Percentiles rank a stretch among this genome's conserved stretches.
Evolutionary conservation across 192 early-diverging fungal species (phyloP).

Genomic region (Chytriomyces hyalinus): DNA sequence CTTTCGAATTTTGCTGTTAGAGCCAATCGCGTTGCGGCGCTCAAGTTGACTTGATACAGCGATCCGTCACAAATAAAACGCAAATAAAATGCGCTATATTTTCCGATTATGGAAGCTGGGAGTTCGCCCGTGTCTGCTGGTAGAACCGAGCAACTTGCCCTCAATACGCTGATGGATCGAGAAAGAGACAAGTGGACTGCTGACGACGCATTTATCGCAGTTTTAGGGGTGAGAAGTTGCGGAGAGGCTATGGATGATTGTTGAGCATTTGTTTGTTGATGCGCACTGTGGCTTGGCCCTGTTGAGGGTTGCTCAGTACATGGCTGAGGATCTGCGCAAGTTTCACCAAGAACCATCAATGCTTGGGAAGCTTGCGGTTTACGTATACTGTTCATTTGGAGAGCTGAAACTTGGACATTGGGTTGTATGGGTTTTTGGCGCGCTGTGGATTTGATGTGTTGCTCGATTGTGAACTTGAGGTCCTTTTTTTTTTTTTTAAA

Average conservation of each 20-base stretch:
- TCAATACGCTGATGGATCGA: neutral
- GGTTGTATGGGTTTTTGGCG: neutral
- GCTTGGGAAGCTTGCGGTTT: neutral
- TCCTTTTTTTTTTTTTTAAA: neutral
- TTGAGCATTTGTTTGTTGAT: no score
- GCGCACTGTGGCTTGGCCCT: no score
- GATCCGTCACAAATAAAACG: slow-evolving; percentile 9
- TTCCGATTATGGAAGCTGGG: neutral
- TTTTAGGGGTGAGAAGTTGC: no score
- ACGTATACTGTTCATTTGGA: neutral
- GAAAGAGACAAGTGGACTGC: neutral
- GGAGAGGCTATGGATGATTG: no score
- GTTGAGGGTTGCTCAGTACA: no score
- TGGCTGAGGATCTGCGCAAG: no score
- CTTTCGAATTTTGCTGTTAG: neutral
- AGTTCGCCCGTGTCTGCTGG: neutral
- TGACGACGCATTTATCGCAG: no score
- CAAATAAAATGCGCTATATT: slow-evolving; percentile 13
- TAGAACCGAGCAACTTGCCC: neutral
- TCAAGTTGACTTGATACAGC: slow-evolving; percentile 3
- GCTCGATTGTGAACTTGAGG: neutral
- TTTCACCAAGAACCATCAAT: neutral
- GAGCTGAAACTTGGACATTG: neutral
- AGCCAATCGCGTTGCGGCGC: neutral
- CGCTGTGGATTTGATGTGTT: neutral